Base-by-base conservation (phyloP, 2,329 filamentous ascomycete species). In the Aspergillus ruber region DNA sequence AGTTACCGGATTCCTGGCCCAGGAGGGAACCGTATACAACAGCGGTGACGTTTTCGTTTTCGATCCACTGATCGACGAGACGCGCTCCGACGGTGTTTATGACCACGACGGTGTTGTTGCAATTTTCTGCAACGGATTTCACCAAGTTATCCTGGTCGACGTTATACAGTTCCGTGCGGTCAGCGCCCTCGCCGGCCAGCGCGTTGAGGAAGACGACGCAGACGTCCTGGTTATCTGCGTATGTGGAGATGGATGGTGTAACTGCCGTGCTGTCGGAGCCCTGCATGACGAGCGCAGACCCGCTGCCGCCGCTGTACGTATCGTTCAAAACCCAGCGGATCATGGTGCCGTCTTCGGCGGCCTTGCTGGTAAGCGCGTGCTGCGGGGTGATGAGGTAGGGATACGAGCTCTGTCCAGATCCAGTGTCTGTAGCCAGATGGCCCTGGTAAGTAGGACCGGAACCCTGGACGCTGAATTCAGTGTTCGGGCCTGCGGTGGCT, bases 151-250 rank as follows among this genome's bases (percentile, higher is more conserved):
- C 74, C 65, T 93, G 93, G 46, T 80, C 83, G 50, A 87, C 87
- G 15, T 52, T 47, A 29, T 44, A 43, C 1, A 90, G 77, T n/a
- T 62, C 60, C 3, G 51, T 50, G 17, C 74, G 64, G 5, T 87
- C 88, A 65, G 94, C 89, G 4, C 87, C 88, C 66, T 95, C 90
- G 44, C 89, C 89, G 6, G 83, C 79, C 60, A 88, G 76, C 9
- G 88, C 82, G 55, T 93, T 93, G 60, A 86, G 88, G 58, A 95
- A 95, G n/a, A 93, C 88, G 39, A 95, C 77, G 32, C 75, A 71
- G 18, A 73, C 70, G 44, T 67, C 69, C 13, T 69, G 67, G 32
- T 44, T 47, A 21, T 4, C 69, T 6, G 50, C 50, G 15, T 53
- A 51, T 21, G 36, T 43, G n/a, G 33, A 45, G 27, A 50, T 46